phyloP scores from a whole-genome alignment of 164 flowering plant genomes.

The Piper longum region DNA sequence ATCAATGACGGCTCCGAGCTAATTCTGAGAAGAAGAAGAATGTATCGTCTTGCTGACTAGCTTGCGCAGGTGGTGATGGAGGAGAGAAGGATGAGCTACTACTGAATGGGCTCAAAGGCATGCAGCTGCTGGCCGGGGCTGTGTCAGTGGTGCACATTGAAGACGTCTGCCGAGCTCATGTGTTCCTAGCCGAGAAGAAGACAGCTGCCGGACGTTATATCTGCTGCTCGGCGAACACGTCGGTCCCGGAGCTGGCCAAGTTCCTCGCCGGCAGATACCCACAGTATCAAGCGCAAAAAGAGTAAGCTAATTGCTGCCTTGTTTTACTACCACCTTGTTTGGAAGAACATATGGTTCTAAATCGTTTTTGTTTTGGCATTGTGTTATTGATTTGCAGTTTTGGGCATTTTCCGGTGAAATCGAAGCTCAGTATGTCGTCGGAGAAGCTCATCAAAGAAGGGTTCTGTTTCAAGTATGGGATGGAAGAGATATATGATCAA shows the following conservation, averaged over 20 bases:
- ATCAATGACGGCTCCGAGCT: neutral
- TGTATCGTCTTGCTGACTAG: too few relatives aligned
- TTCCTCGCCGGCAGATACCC: slow-evolving; percentile 55
- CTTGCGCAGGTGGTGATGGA: neutral
- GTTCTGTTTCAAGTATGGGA: slow-evolving; percentile 56
- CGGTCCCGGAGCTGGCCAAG: slow-evolving; percentile 55
- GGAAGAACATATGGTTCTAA: neutral
- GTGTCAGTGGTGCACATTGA: slow-evolving; percentile 57
- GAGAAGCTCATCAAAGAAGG: slow-evolving; percentile 61
- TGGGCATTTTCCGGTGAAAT: slow-evolving; percentile 42
- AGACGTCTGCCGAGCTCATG: slow-evolving; percentile 59
- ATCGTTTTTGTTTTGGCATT: neutral
- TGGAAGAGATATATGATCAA: slow-evolving; percentile 53
- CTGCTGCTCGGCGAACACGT: slow-evolving; percentile 40
- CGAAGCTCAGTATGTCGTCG: slow-evolving; percentile 52
- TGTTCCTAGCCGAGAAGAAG: slow-evolving; percentile 59
- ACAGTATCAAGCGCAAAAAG: slow-evolving; percentile 36
- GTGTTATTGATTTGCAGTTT: slow-evolving; percentile 54
- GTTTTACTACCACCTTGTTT: too few relatives aligned
- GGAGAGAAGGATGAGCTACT: slow-evolving; percentile 36
- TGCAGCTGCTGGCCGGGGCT: slow-evolving; percentile 68
- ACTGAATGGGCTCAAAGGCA: slow-evolving; percentile 39
- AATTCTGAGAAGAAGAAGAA: too few relatives aligned
- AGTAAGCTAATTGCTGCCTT: slow-evolving; percentile 26
- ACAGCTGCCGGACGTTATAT: slow-evolving; percentile 72